Evolutionary conservation across 2,329 filamentous ascomycete genomes (phyloP), one percentile per base, ranked within the genome.

Genomic region (Drechmeria coniospora): DNA sequence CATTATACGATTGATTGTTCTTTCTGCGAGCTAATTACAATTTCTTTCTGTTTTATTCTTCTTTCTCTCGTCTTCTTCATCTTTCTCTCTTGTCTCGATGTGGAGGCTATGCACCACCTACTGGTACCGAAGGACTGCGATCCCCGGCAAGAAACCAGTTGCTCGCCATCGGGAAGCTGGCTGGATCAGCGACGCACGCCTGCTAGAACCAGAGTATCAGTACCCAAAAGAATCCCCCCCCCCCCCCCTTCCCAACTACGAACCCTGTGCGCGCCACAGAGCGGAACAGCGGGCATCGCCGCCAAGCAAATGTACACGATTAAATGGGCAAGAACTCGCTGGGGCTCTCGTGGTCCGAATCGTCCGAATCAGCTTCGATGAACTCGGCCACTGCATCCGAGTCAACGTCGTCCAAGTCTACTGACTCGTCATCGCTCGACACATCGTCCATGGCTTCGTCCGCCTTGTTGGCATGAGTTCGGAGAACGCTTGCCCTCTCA

Each of bases 401-500:
- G 53, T 86, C 79, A 43, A 81, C 68, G 48, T 87, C 80, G 49
- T 86, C 76, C 47, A 74, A 79, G 47, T 77, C 71, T 39, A 74
- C 71, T 37, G 58, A 59, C 35, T 75, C 79, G 37, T 83, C 79
- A 44, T 84, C 79, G 59, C 79, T 87, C 32, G 80, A 84, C 26
- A 81, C 42, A 45, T 90, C 81, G 45, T 65, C 74, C 47, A 65
- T 63, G 36, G 68, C 62, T 24, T 66, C 63, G 32, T 68, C 61
- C 12, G 29, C 23, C 28, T 55, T 53, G 57, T 42, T 65, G 62
- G 51, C 68, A 70, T 51, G 70, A 50, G 77, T 75, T 46, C 82
- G 79, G 44, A 77, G 65, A 48, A 76, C 62, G 61, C 80, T 84
- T 49, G 84, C 84, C 55, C 81, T 75, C 57, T 90, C 81, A 49